These are phyloP conservation scores for Aspergillus amoenus DNA, from an alignment of 2,329 filamentous ascomycete species.

Conservation along the genomic window DNA sequence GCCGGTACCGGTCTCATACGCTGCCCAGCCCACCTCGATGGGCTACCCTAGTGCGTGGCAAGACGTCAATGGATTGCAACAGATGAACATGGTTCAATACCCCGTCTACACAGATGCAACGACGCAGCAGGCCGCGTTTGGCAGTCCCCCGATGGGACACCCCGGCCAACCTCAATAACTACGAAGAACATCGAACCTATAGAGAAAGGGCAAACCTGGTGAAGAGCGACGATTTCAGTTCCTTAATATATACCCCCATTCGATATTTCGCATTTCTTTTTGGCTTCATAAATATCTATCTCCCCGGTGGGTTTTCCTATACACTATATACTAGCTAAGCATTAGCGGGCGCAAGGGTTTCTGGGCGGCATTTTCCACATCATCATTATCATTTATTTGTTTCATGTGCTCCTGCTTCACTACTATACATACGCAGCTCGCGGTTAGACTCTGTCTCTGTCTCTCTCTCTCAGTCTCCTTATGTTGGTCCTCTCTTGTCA, in stretches of 20 bases:
- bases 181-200: background rate
- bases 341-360: conserved; percentile 38
- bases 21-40: conserved; percentile 27
- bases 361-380: conserved; percentile 30
- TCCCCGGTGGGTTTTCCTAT: conserved; percentile 23
- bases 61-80: conserved; percentile 28
- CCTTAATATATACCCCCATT: conserved; percentile 12
- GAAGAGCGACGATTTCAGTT: conserved; percentile 4
- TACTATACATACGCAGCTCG: too few species aligned
- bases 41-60: conserved; percentile 29
- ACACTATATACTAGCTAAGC: conserved; percentile 26
- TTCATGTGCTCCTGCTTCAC: background rate
- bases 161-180: conserved; percentile 18
- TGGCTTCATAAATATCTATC: conserved; percentile 23
- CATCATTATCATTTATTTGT: background rate
- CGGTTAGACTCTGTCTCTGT: too few species aligned
- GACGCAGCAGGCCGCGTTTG: conserved; percentile 26
- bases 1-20: conserved; percentile 32
- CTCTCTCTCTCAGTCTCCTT: background rate
- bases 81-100: conserved; percentile 34
- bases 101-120: conserved; percentile 32
- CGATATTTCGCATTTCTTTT: conserved; percentile 15
- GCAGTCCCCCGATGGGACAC: conserved; percentile 33
- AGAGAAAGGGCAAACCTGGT: background rate
- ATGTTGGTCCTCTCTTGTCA: background rate